These are phyloP conservation scores for Chlamydomonas sphaeroides DNA, from an alignment of 139 green algal genomes.

Conservation along the genomic window DNA sequence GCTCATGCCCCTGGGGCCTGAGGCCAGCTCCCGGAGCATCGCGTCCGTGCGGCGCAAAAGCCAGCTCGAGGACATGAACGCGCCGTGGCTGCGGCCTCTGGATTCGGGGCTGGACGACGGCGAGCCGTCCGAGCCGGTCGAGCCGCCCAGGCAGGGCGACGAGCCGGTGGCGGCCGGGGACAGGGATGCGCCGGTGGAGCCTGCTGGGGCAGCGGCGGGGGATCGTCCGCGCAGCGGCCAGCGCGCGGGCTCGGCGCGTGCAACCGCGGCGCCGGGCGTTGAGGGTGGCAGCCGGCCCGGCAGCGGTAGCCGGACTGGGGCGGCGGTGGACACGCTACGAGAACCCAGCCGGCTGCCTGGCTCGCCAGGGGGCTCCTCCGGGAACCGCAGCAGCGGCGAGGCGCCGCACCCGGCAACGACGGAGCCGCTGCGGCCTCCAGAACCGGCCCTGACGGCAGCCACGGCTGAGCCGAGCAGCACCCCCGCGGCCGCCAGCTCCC, in stretches of 20 bases:
- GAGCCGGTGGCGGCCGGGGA: too few species aligned
- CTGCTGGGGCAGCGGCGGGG: background rate
- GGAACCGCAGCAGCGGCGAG: background rate
- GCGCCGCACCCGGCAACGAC: too few species aligned
- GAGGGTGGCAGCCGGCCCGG: too few species aligned
- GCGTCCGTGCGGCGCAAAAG: conserved; percentile 18
- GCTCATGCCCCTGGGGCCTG: background rate
- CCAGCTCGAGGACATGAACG: conserved; percentile 16
- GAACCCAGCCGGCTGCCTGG: background rate
- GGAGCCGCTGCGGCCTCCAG: too few species aligned
- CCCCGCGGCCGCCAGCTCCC: too few species aligned
- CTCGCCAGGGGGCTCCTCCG: too few species aligned
- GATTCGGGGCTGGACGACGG: background rate
- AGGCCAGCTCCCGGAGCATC: background rate
- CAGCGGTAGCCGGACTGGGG: background rate
- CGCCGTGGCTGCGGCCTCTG: conserved; percentile 41
- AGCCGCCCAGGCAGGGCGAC: background rate
- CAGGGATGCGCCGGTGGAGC: too few species aligned
- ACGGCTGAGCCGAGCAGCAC: too few species aligned
- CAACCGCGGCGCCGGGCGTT: background rate
- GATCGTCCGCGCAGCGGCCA: too few species aligned
- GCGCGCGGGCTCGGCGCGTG: too few species aligned
- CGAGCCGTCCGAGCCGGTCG: background rate
- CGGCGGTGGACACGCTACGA: too few species aligned
- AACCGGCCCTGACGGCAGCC: too few species aligned